A percentile compares a stretch with the other conserved stretches of the same genome.
Evolutionary conservation across 768 basidiomycete species (phyloP).

Genomic region (Leccinum barrowsii): DNA sequence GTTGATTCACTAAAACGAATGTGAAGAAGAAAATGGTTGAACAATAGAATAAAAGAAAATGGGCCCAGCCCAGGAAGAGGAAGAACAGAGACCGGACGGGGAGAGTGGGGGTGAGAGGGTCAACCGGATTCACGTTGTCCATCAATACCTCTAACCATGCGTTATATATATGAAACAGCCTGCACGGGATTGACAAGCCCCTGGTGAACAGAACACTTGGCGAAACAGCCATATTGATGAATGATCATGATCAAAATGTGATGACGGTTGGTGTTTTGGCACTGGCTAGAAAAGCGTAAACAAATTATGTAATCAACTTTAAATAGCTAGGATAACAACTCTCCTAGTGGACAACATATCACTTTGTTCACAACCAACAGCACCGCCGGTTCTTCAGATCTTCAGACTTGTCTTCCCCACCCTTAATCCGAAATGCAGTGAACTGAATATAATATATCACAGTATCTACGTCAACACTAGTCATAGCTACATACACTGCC

Average conservation of each 20-base stretch:
- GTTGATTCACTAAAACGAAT: conserved; percentile 5
- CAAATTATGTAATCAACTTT: too few relatives aligned
- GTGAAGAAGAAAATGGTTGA: neutral
- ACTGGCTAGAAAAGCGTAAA: too few relatives aligned
- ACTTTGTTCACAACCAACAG: too few relatives aligned
- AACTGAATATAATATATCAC: neutral
- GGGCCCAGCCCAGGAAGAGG: conserved; percentile 18
- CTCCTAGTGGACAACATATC: too few relatives aligned
- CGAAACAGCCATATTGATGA: conserved; percentile 3
- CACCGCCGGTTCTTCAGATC: too few relatives aligned
- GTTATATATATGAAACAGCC: conserved; percentile 15
- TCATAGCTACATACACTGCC: neutral
- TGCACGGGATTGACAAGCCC: neutral
- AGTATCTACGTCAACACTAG: neutral
- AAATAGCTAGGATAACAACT: too few relatives aligned
- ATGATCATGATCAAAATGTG: neutral
- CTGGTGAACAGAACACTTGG: neutral
- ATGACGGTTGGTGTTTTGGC: neutral
- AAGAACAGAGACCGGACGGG: conserved; percentile 2
- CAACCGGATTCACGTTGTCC: conserved; percentile 6
- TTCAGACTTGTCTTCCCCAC: too few relatives aligned
- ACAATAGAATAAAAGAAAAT: neutral
- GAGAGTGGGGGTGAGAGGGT: conserved; percentile 4
- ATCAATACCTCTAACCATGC: neutral
- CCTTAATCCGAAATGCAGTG: neutral